A percentile compares a stretch with the other conserved stretches of the same genome.
Evolutionary conservation across 345 rosid genomes (phyloP).

Genomic region (Iberis pinnata): DNA sequence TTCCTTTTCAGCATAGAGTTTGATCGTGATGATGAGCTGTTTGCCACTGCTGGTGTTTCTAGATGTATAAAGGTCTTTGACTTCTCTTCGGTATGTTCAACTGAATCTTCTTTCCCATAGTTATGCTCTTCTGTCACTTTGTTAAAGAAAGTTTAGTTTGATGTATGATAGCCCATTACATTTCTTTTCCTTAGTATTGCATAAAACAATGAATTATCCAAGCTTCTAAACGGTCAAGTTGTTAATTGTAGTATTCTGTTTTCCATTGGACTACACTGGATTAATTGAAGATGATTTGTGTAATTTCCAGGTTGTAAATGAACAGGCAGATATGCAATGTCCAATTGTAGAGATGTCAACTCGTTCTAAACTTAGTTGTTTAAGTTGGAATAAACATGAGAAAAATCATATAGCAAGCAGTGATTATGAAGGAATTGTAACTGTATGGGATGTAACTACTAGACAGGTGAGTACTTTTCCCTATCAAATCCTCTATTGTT

Average conservation of each 20-base stretch:
- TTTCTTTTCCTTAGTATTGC: constrained; percentile 5
- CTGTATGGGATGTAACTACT: constrained; percentile 97
- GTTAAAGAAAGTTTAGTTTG: constrained; percentile 4
- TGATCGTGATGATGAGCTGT: constrained; percentile 92
- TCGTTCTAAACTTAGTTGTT: constrained; percentile 92
- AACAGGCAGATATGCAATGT: constrained; percentile 64
- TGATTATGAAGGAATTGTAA: constrained; percentile 95
- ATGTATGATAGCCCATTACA: constrained; percentile 14
- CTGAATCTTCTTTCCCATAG: not conserved
- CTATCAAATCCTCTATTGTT: not conserved
- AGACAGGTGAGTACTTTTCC: constrained; percentile 54
- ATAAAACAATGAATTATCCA: not conserved
- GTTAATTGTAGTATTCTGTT: constrained; percentile 1
- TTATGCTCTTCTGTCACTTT: constrained; percentile 8
- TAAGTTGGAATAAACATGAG: constrained; percentile 92
- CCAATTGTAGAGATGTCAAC: constrained; percentile 96
- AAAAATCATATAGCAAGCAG: constrained; percentile 97
- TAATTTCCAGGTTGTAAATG: constrained; percentile 69
- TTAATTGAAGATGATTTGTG: constrained; percentile 10
- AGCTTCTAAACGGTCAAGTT: not conserved
- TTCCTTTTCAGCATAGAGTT: constrained; percentile 78
- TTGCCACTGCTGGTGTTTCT: constrained; percentile 99
- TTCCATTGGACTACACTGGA: not conserved
- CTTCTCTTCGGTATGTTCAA: constrained; percentile 67
- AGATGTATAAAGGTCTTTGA: constrained; percentile 89